Percentiles rank a stretch among this genome's conserved stretches.
Conservation (phyloP, 495 filamentous ascomycete species). For the Antarctomyces pellizariae region DNA sequence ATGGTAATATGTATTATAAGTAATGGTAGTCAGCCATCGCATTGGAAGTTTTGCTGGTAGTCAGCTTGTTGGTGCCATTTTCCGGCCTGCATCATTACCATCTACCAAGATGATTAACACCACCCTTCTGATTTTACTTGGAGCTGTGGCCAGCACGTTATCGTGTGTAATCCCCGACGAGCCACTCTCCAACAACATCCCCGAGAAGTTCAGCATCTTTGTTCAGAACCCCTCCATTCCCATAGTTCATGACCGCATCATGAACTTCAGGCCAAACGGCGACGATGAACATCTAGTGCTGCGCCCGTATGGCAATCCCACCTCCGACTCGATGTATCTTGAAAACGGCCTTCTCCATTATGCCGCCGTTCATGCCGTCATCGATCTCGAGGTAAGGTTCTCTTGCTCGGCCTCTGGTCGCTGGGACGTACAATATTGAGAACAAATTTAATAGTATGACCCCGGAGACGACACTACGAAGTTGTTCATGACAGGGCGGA, state of each 20-base stretch:
- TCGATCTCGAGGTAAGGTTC: slow-evolving; percentile 21
- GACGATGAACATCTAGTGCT: slow-evolving; percentile 27
- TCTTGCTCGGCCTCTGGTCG: not conserved
- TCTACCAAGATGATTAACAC: not conserved
- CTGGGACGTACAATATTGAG: not conserved
- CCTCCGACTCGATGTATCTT: slow-evolving; percentile 20
- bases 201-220: slow-evolving; percentile 19
- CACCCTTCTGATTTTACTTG: slow-evolving; percentile 4
- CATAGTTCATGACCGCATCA: slow-evolving; percentile 22
- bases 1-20: too few relatives aligned
- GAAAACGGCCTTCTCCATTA: slow-evolving; percentile 20
- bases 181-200: slow-evolving; percentile 18
- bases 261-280: slow-evolving; percentile 26
- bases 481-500: slow-evolving; percentile 28
- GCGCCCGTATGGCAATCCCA: slow-evolving; percentile 21
- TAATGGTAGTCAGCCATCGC: too few relatives aligned
- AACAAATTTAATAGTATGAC: slow-evolving; percentile 17
- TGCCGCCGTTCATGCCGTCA: slow-evolving; percentile 18
- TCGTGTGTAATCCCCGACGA: slow-evolving; percentile 19
- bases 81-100: not conserved
- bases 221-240: slow-evolving; percentile 26
- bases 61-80: too few relatives aligned
- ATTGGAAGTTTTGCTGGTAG: too few relatives aligned
- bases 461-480: slow-evolving; percentile 28
- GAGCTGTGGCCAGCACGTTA: slow-evolving; percentile 8